A percentile compares a stretch with the other conserved stretches of the same genome.
phyloP scores from a whole-genome alignment of 257 asterid species.

The Verbascum thapsus region DNA sequence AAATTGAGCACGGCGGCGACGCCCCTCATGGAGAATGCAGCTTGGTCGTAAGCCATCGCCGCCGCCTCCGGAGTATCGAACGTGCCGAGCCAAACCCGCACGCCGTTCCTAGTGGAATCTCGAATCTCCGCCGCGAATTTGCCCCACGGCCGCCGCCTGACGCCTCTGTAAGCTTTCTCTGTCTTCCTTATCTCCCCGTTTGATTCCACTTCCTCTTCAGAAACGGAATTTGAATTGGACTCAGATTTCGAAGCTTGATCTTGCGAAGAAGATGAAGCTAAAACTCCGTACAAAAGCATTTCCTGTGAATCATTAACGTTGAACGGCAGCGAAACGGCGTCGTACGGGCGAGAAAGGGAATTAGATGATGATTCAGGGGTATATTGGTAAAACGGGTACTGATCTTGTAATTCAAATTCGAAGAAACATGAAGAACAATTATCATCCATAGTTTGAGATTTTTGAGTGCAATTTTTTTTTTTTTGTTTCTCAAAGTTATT shows the following conservation, averaged over 20 bases:
- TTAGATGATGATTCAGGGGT: slow-evolving; percentile 31
- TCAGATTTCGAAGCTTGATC: slow-evolving; percentile 31
- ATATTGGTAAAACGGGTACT: slow-evolving; percentile 23
- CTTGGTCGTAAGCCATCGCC: slow-evolving; percentile 88
- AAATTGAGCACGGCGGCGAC: slow-evolving; percentile 71
- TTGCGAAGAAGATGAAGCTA: too few relatives aligned
- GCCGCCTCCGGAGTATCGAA: slow-evolving; percentile 84
- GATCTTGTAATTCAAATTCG: slow-evolving; percentile 32
- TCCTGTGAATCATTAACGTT: slow-evolving; percentile 68
- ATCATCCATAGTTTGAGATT: slow-evolving; percentile 22
- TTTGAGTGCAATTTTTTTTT: neutral
- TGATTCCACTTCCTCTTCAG: slow-evolving; percentile 64
- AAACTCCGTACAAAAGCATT: slow-evolving; percentile 55
- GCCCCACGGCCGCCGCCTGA: slow-evolving; percentile 86
- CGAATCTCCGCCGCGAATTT: slow-evolving; percentile 87
- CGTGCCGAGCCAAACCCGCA: slow-evolving; percentile 86
- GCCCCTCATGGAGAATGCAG: slow-evolving; percentile 78
- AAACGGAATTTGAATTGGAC: slow-evolving; percentile 31
- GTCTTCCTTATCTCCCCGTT: neutral
- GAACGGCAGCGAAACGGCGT: slow-evolving; percentile 55
- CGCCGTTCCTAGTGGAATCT: slow-evolving; percentile 80
- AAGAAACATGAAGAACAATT: too few relatives aligned
- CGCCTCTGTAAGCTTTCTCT: slow-evolving; percentile 64
- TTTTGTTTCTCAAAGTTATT: neutral
- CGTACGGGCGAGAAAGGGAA: slow-evolving; percentile 36